A percentile compares a stretch with the other conserved stretches of the same genome.
These are phyloP conservation scores for Diutina neorugosa DNA, from an alignment of 1,139 yeast species.

Conservation along the genomic window DNA sequence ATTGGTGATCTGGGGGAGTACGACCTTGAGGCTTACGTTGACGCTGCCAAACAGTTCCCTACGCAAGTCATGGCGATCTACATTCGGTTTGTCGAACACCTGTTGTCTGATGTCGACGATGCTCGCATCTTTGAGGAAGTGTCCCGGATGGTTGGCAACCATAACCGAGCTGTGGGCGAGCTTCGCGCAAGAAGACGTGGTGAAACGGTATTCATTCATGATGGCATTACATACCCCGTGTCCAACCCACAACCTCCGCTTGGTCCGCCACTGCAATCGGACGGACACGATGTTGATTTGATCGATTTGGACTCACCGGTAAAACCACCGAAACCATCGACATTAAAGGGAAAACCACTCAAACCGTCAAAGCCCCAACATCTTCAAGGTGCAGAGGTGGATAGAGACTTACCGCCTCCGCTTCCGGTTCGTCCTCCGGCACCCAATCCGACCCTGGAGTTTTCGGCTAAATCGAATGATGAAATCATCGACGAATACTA, in stretches of 20 bases:
- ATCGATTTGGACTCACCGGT: conserved; percentile 12
- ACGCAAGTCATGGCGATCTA: conserved; percentile 59
- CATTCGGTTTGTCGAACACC: conserved; percentile 66
- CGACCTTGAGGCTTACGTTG: conserved; percentile 84
- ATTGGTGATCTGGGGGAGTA: conserved; percentile 95
- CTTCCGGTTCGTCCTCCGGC: conserved; percentile 6
- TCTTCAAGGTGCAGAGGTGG: conserved; percentile 5
- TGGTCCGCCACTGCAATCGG: background rate
- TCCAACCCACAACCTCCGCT: background rate
- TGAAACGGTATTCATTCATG: conserved; percentile 6
- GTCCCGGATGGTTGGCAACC: conserved; percentile 5
- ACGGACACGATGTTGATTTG: conserved; percentile 14
- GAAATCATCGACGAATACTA: conserved; percentile 8
- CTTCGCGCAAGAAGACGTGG: conserved; percentile 9
- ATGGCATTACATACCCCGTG: background rate
- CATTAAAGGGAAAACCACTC: conserved; percentile 15
- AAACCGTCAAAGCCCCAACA: conserved; percentile 1
- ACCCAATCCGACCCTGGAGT: conserved; percentile 10
- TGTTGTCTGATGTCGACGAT: conserved; percentile 47
- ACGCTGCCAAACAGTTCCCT: conserved; percentile 52
- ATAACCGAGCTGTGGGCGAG: conserved; percentile 8
- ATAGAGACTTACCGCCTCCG: conserved; percentile 7
- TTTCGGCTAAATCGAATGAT: conserved; percentile 7
- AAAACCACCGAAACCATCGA: conserved; percentile 25
- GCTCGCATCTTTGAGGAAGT: conserved; percentile 25